Percentiles rank a stretch among this genome's conserved stretches.
phyloP scores from a whole-genome alignment of 805 yeast genomes.

The Komagataella pastoris region DNA sequence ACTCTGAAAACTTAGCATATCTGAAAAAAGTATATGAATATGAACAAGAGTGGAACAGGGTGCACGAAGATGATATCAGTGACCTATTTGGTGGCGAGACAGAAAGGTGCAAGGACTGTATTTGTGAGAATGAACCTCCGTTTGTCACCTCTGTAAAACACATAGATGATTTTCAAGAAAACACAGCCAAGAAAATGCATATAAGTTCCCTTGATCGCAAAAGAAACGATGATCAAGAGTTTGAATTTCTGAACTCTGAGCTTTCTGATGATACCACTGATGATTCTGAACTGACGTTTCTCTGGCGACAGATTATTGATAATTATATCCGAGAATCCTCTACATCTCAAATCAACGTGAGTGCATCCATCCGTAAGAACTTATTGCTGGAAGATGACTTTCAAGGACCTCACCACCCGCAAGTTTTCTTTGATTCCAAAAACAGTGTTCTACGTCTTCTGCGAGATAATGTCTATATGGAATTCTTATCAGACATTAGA shows the following conservation, averaged over 20 bases:
- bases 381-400: slow-evolving; percentile 13
- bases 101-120: not conserved
- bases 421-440: slow-evolving; percentile 16
- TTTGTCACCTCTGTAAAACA: not conserved
- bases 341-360: slow-evolving; percentile 34
- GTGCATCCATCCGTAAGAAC: slow-evolving; percentile 20
- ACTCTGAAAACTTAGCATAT: not conserved
- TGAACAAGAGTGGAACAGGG: not conserved
- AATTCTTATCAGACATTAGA: slow-evolving; percentile 5
- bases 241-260: not conserved
- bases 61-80: not conserved
- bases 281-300: not conserved
- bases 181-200: not conserved
- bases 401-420: slow-evolving; percentile 18
- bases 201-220: not conserved
- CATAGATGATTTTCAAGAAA: not conserved
- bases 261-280: not conserved
- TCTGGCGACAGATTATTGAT: slow-evolving; percentile 18
- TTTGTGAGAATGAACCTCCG: not conserved
- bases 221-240: not conserved
- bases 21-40: not conserved
- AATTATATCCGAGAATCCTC: slow-evolving; percentile 28
- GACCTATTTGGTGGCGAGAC: not conserved
- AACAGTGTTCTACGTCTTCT: slow-evolving; percentile 17
- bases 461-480: slow-evolving; percentile 18